Evolutionary conservation across 129 eudicot genomes (phyloP).

Genomic region (Arctium minus): DNA sequence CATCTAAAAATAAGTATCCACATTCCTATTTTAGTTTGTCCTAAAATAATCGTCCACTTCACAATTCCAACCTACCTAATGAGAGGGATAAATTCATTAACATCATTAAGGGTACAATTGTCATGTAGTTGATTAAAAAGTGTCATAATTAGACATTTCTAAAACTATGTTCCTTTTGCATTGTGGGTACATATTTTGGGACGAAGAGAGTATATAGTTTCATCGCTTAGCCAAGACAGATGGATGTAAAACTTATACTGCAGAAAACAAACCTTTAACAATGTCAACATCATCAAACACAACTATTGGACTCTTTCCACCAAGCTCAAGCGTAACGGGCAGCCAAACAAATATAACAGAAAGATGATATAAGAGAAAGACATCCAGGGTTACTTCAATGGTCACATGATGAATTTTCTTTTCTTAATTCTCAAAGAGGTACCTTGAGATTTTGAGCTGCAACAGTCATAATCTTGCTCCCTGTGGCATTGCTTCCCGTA

Average conservation of each 20-base stretch:
- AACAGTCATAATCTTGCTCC: constrained; percentile 92
- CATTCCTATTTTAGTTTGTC: neutral
- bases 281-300: constrained; percentile 94
- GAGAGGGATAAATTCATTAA: neutral
- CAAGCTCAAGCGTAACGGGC: constrained; percentile 98
- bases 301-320: constrained; percentile 97
- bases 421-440: neutral
- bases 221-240: neutral
- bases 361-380: neutral
- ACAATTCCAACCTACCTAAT: neutral
- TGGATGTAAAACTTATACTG: neutral
- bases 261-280: constrained; percentile 63
- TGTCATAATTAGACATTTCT: neutral
- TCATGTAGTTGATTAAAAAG: too few relatives aligned
- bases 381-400: neutral
- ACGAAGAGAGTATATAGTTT: neutral
- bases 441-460: constrained; percentile 92
- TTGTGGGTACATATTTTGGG: neutral
- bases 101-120: neutral
- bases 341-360: constrained; percentile 30
- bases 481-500: constrained; percentile 93
- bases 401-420: neutral
- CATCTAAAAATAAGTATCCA: neutral
- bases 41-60: neutral
- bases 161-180: neutral